phyloP scores from a whole-genome alignment of 352 stramenopile genomes.

The Pythium grandisporangium region DNA sequence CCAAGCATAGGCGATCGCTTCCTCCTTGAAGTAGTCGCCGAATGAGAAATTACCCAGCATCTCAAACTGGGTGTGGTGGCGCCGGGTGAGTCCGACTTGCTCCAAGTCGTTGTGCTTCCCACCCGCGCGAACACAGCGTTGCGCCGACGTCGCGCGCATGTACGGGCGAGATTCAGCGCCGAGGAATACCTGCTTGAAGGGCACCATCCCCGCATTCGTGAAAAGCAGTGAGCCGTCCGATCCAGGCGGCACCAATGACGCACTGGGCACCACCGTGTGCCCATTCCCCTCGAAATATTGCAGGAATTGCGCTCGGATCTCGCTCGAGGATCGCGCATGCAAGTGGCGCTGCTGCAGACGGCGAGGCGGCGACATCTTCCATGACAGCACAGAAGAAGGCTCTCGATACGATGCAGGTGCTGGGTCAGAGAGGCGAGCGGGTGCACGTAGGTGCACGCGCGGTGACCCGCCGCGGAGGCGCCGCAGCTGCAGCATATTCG shows the following conservation, averaged over 20 bases:
- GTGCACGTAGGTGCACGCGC: too few relatives aligned
- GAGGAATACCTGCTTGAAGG: constrained; percentile 90
- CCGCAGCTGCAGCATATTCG: too few relatives aligned
- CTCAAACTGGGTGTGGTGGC: constrained; percentile 99
- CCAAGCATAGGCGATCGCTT: constrained; percentile 93
- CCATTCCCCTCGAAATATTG: constrained; percentile 55
- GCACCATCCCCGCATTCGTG: constrained; percentile 97
- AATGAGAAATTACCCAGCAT: constrained; percentile 99
- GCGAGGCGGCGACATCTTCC: not conserved
- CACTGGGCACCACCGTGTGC: constrained; percentile 54
- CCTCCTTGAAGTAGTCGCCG: constrained; percentile 97
- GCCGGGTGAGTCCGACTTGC: constrained; percentile 94
- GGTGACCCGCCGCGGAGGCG: too few relatives aligned
- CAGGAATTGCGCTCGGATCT: constrained; percentile 51
- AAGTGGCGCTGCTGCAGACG: constrained; percentile 11
- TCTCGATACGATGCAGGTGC: too few relatives aligned
- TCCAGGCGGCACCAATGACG: constrained; percentile 70
- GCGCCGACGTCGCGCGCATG: constrained; percentile 88
- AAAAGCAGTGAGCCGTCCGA: constrained; percentile 93
- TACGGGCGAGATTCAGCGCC: constrained; percentile 74
- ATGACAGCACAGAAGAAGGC: too few relatives aligned
- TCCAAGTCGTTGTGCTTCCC: constrained; percentile 99
- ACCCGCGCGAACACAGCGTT: constrained; percentile 96
- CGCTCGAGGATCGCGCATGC: constrained; percentile 28
- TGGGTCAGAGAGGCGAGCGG: too few relatives aligned